Evolutionary conservation across 495 filamentous ascomycete genomes (phyloP), one percentile per base, ranked within the genome.

Genomic region (Oidiodendron maius): DNA sequence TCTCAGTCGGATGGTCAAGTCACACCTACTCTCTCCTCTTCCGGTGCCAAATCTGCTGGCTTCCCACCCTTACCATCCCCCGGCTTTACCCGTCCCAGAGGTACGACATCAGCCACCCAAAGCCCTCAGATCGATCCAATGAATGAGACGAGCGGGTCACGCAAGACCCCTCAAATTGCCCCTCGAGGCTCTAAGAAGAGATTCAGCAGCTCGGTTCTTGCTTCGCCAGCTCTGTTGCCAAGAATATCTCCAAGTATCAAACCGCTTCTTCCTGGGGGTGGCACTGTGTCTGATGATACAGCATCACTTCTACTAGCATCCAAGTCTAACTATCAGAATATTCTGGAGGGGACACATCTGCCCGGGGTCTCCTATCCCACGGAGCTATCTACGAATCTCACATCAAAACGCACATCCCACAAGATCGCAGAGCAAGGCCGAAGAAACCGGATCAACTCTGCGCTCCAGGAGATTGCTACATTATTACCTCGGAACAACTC

Each of bases 321-420:
- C 25, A 96, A 96, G 61, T 96, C 90, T 16, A 98, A 98, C 62
- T 98, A 98, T 60, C 93, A 98, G 62, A 93, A 96, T 59, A 93
- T 98, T 45, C 67, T 98, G 22, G 91, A 97, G 61, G 93, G 93
- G 36, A 97, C 84, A 34, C 80, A 85, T 36, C 80, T 95, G 3
- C 89, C 88, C 0, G 93, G 93, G 10, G 84, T 98, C 20, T 86
- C 82, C 1, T 98, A 96, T 53, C 93, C 93, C 0, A 86, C 87
- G 56, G 84, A 88, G 13, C 74, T 98, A 16, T 91, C 89, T 3
- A 93, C 90, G 25, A 94, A 94, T 46, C 69, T 98, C 24, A 96
- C 90, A 21, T 95, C 89, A 9, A 98, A 98, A 70, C 86, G 93
- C 52, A 97, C 93, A 5, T 95, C 89, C 32, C 93, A 98, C 70